A percentile compares a stretch with the other conserved stretches of the same genome.
Conservation (phyloP, 257 asterid genomes). For the Phtheirospermum japonicum region DNA sequence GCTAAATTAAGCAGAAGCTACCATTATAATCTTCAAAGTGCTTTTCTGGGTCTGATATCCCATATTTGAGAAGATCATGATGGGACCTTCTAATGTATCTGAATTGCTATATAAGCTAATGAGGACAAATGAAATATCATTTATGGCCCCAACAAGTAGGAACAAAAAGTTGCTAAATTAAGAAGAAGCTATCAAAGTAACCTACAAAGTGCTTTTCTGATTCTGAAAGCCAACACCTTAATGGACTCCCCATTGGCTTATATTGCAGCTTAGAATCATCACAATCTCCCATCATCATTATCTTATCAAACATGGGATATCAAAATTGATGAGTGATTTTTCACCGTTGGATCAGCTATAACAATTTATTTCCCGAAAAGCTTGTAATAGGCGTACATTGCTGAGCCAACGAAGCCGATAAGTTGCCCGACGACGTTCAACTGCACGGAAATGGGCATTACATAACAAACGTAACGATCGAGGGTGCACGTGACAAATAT, state of each 20-base stretch:
- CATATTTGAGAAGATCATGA: neutral
- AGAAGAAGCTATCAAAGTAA: neutral
- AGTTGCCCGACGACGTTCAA: constrained; percentile 83
- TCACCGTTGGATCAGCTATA: neutral
- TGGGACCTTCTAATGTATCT: too few species aligned
- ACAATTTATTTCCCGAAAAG: constrained; percentile 65
- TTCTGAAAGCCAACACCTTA: neutral
- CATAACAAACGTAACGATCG: neutral
- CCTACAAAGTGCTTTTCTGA: neutral
- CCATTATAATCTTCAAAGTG: neutral
- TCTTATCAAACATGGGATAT: too few species aligned
- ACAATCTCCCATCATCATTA: too few species aligned
- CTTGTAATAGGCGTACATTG: constrained; percentile 77
- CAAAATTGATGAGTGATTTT: too few species aligned
- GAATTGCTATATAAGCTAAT: neutral
- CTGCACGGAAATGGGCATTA: constrained; percentile 44
- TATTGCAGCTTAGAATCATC: too few species aligned
- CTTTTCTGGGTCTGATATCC: neutral
- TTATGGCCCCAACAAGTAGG: neutral
- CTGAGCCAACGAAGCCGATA: constrained; percentile 88
- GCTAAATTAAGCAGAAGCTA: neutral
- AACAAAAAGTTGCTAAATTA: neutral
- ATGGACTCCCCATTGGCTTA: neutral
- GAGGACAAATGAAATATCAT: neutral
- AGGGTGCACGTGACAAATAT: neutral